phyloP scores from a whole-genome alignment of 495 filamentous ascomycete species.

The Astrocystis sublimbata region DNA sequence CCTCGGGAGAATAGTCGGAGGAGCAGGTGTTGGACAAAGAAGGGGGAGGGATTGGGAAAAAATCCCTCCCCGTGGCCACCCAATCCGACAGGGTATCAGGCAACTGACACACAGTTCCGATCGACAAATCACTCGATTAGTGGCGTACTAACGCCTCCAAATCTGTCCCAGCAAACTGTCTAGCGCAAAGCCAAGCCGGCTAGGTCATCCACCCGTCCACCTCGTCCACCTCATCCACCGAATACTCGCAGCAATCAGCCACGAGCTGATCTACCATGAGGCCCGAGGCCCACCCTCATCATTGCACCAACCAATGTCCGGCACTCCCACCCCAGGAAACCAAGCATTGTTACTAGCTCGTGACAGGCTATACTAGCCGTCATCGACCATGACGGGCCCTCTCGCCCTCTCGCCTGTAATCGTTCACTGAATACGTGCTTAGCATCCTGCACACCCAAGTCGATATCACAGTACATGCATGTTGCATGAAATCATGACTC shows the following conservation, averaged over 20 bases:
- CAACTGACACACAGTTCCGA: slow-evolving; percentile 6
- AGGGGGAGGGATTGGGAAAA: too few relatives aligned
- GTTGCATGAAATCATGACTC: background rate
- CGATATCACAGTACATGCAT: too few relatives aligned
- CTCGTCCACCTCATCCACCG: background rate
- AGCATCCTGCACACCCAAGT: too few relatives aligned
- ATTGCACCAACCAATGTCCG: slow-evolving; percentile 5
- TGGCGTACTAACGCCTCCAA: slow-evolving; percentile 6
- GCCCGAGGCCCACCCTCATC: slow-evolving; percentile 16
- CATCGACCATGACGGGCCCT: background rate
- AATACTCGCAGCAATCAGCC: slow-evolving; percentile 15
- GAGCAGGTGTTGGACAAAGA: background rate
- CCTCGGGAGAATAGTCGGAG: background rate
- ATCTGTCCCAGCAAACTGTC: slow-evolving; percentile 17
- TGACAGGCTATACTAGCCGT: slow-evolving; percentile 3
- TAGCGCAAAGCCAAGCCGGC: slow-evolving; percentile 20
- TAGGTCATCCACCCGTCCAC: slow-evolving; percentile 3
- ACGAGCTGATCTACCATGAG: slow-evolving; percentile 18
- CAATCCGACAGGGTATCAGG: background rate
- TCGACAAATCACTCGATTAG: slow-evolving; percentile 16
- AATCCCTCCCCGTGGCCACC: slow-evolving; percentile 1
- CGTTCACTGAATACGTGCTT: too few relatives aligned
- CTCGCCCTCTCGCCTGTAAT: too few relatives aligned
- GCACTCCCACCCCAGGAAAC: slow-evolving; percentile 9
- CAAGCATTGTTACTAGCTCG: slow-evolving; percentile 10